Percentiles rank a stretch among this genome's conserved stretches.
Conservation (phyloP, 805 yeast species). For the Candida taoyuanica region DNA sequence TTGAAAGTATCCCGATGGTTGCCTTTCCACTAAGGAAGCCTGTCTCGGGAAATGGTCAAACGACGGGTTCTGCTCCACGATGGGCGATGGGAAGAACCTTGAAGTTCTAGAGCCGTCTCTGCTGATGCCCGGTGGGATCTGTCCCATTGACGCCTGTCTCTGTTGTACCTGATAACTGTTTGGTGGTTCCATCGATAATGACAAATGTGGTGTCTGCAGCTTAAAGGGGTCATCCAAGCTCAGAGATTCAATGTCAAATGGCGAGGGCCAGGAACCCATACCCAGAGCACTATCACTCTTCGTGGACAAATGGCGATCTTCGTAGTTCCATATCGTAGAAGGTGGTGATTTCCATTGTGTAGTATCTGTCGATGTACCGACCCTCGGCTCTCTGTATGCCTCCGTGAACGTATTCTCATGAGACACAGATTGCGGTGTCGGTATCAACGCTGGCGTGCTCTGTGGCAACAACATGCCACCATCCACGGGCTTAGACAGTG, state of each 20-base stretch:
- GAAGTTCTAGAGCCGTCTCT: constrained; percentile 17
- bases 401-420: not conserved
- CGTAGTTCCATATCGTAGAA: constrained; percentile 24
- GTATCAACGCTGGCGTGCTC: no score
- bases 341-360: constrained; percentile 14
- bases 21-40: constrained; percentile 7
- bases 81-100: constrained; percentile 26
- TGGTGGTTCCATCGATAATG: constrained; percentile 7
- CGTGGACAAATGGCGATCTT: constrained; percentile 24
- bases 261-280: constrained; percentile 22
- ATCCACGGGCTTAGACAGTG: constrained; percentile 20
- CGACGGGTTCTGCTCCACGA: constrained; percentile 16
- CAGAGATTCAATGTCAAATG: constrained; percentile 22
- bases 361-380: no score
- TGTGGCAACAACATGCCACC: no score
- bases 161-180: not conserved
- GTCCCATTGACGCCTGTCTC: constrained; percentile 1
- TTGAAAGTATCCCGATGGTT: not conserved
- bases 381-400: not conserved
- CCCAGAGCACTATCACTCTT: constrained; percentile 26
- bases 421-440: no score
- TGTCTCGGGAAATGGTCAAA: constrained; percentile 17
- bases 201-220: constrained; percentile 2
- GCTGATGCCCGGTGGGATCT: not conserved
- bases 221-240: constrained; percentile 17